These are phyloP conservation scores for Debaryomyces nepalensis DNA, from an alignment of 1,139 yeast species.

Conservation along the genomic window DNA sequence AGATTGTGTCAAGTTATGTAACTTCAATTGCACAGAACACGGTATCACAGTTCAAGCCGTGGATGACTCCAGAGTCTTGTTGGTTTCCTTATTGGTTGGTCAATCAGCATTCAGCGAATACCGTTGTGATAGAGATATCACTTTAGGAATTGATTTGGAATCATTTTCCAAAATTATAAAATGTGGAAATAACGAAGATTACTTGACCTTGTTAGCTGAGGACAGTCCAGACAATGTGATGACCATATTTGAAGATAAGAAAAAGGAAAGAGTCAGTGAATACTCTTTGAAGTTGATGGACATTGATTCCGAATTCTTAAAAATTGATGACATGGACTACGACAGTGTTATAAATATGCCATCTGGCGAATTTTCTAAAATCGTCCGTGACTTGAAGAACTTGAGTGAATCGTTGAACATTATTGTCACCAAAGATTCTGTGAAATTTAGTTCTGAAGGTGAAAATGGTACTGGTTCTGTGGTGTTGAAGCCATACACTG, in stretches of 20 bases:
- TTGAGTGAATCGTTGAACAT: conserved; percentile 87
- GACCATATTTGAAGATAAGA: conserved; percentile 87
- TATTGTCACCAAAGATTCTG: conserved; percentile 88
- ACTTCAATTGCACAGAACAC: conserved; percentile 92
- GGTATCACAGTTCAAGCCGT: conserved; percentile 98
- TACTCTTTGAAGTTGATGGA: conserved; percentile 93
- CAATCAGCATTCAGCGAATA: conserved; percentile 89
- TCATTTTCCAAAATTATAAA: conserved; percentile 85
- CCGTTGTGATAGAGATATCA: conserved; percentile 94
- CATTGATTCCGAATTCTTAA: conserved; percentile 91
- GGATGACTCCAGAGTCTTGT: conserved; percentile 93
- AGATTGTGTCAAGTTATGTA: conserved; percentile 92
- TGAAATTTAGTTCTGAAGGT: conserved; percentile 89
- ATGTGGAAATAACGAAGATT: conserved; percentile 91
- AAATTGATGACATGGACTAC: conserved; percentile 92
- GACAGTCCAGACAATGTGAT: conserved; percentile 85
- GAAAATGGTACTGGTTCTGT: conserved; percentile 90
- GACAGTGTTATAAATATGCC: conserved; percentile 90
- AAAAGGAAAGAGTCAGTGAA: conserved; percentile 90
- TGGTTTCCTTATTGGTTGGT: conserved; percentile 87
- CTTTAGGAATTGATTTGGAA: conserved; percentile 88
- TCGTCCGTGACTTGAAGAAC: conserved; percentile 84
- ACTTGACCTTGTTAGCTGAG: conserved; percentile 86
- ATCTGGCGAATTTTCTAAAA: conserved; percentile 83
- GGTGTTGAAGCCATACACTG: conserved; percentile 81